Conservation (phyloP, 441 rosid species). For the Flueggea neowawraea region DNA sequence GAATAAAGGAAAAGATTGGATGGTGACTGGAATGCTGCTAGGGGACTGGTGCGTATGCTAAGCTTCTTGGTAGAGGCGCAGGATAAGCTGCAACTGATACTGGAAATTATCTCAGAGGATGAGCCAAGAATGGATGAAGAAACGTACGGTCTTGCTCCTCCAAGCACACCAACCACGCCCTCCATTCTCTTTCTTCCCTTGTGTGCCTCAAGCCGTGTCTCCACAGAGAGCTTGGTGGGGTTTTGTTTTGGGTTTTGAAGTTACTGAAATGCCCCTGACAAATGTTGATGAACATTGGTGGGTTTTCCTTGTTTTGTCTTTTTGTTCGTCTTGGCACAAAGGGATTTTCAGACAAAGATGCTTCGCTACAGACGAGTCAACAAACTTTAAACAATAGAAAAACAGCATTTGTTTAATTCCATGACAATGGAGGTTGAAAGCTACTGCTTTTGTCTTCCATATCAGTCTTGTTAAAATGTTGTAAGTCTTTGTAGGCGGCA, state of each 20-base stretch:
- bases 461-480: too few relatives aligned
- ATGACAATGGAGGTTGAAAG: too few relatives aligned
- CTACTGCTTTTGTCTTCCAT: too few relatives aligned
- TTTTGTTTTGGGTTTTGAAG: not conserved
- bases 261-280: constrained; percentile 7
- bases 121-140: constrained; percentile 20
- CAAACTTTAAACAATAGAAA: too few relatives aligned
- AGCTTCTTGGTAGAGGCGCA: constrained; percentile 18
- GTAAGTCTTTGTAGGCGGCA: too few relatives aligned
- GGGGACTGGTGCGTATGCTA: constrained; percentile 20
- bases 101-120: constrained; percentile 11
- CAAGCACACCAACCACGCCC: constrained; percentile 28
- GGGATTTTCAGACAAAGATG: too few relatives aligned
- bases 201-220: constrained; percentile 1
- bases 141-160: constrained; percentile 19
- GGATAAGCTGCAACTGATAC: constrained; percentile 7
- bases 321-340: too few relatives aligned
- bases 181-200: not conserved
- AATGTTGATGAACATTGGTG: too few relatives aligned
- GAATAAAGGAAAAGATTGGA: constrained; percentile 44
- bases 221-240: not conserved
- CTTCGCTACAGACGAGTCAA: too few relatives aligned
- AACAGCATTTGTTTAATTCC: too few relatives aligned
- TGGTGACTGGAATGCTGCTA: constrained; percentile 48
- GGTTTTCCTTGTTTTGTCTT: too few relatives aligned